Base-by-base conservation (phyloP, 1,139 yeast species). In the Saccharomyces hybrid region DNA sequence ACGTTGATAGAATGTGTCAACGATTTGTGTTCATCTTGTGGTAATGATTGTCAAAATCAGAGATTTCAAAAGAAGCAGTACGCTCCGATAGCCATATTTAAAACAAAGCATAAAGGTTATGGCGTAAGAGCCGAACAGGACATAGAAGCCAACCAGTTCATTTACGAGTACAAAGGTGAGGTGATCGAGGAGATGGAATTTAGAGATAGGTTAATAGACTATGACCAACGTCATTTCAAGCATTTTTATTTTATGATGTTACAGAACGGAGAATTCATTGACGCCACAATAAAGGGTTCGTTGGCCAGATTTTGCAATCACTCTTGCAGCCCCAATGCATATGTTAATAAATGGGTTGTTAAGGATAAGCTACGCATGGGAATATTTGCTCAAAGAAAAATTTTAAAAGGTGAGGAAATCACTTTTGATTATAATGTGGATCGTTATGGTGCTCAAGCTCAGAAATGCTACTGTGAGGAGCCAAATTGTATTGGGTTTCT, bases 201-300 rank as follows among this genome's bases (percentile, higher is more conserved):
- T 69, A 76, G 89, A 55, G 76, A 76, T 53, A 78, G 97, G 58
- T 87, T 86, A 84, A 74, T 80, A 52, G 80, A 79, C 49, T 93
- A 93, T 69, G 95, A 87, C 65, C 70, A 75, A 38, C 78, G 79
- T 60, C 82, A 85, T n/a, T 78, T 85, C 61, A 83, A 81, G 69
- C 99, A 93, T 71, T 93, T 93, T 64, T 93, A 93, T 70, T 93
- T 93, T 70, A 93, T 93, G 99, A 90, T 90, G 97, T 79, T 93
- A 59, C 95, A 89, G 63, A 87, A 84, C 65, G 91, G 90, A 58
- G 93, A 93, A 65, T 93, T 89, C 67, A 88, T 93, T 56, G 99
- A 93, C 71, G 99, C 99, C 50, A 91, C 98, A 1, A 76, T 79
- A 51, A 86, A 81, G 71, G 99, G 98, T 2, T 82, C 91, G 25